Percentiles rank a stretch among this genome's conserved stretches.
Evolutionary conservation across 768 basidiomycete genomes (phyloP).

Genomic region (Chalciporus pseudorubinellus): DNA sequence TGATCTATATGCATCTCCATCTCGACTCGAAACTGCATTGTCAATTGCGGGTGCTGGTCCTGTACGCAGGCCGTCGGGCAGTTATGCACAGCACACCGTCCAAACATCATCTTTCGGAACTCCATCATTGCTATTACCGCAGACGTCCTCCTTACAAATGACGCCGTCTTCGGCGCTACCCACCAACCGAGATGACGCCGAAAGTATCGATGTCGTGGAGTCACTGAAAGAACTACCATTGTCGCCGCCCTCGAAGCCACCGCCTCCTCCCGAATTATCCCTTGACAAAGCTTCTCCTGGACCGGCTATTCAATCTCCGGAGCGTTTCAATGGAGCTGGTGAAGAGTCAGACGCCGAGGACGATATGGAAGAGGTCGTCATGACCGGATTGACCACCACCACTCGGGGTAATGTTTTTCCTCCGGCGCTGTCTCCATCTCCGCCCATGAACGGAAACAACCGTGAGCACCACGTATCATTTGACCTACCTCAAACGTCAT

Average conservation of each 20-base stretch:
- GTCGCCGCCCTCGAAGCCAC: conserved; percentile 1
- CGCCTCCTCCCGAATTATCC: conserved; percentile 1
- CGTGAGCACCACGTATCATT: conserved; percentile 10
- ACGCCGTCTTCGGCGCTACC: neutral
- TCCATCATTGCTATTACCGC: conserved; percentile 33
- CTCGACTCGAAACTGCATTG: conserved; percentile 63
- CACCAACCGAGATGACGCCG: neutral
- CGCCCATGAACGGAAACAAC: conserved; percentile 14
- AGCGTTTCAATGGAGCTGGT: neutral
- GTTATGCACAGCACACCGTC: conserved; percentile 9
- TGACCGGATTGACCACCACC: neutral
- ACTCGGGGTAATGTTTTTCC: neutral
- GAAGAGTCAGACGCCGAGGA: conserved; percentile 29
- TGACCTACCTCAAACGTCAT: conserved; percentile 4
- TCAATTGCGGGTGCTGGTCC: conserved; percentile 62
- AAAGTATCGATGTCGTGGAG: neutral
- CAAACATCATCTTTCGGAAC: conserved; percentile 36
- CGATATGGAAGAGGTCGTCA: conserved; percentile 39
- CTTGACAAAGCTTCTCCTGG: neutral
- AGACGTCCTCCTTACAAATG: neutral
- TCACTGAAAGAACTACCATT: conserved; percentile 7
- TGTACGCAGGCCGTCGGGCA: conserved; percentile 20
- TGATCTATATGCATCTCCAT: conserved; percentile 50
- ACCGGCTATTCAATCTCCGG: neutral
- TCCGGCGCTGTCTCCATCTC: conserved; percentile 13